Percentiles rank a stretch among this genome's conserved stretches.
These are phyloP conservation scores for Pseudohyphozyma bogoriensis DNA, from an alignment of 768 basidiomycete genomes.

Conservation along the genomic window DNA sequence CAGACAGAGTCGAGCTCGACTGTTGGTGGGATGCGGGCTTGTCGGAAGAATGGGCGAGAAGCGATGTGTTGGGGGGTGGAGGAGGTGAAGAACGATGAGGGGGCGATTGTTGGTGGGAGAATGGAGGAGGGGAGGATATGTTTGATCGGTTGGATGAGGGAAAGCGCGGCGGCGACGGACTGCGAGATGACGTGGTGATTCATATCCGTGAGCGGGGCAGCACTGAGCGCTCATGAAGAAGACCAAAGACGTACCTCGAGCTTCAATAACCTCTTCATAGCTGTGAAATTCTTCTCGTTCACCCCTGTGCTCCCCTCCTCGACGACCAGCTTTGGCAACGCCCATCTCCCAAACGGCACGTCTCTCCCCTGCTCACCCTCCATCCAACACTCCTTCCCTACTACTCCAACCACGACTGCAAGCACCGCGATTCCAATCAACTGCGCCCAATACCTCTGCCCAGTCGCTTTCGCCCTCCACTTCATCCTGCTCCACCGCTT, in stretches of 20 bases:
- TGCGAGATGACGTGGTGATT: background rate
- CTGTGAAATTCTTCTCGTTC: no score
- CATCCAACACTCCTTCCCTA: background rate
- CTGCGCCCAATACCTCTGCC: background rate
- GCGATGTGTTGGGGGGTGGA: background rate
- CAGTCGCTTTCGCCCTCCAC: background rate
- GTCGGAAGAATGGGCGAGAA: background rate
- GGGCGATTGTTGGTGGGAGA: background rate
- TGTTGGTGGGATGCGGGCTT: conserved; percentile 1
- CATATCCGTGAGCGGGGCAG: no score
- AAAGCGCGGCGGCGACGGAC: background rate
- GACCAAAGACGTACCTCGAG: background rate
- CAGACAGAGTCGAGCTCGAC: conserved; percentile 30
- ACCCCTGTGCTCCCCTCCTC: background rate
- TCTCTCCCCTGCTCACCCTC: background rate
- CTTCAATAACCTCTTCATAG: no score
- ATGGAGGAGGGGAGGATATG: background rate
- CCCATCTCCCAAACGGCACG: background rate
- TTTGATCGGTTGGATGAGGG: background rate
- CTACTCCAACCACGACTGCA: background rate
- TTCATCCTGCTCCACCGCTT: background rate
- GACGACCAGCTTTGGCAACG: background rate
- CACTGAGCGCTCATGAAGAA: background rate
- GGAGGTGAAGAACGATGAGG: background rate
- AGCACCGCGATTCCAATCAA: background rate